Evolutionary conservation across 257 asterid species (phyloP).

Genomic region (Solanum gandarillasii): DNA sequence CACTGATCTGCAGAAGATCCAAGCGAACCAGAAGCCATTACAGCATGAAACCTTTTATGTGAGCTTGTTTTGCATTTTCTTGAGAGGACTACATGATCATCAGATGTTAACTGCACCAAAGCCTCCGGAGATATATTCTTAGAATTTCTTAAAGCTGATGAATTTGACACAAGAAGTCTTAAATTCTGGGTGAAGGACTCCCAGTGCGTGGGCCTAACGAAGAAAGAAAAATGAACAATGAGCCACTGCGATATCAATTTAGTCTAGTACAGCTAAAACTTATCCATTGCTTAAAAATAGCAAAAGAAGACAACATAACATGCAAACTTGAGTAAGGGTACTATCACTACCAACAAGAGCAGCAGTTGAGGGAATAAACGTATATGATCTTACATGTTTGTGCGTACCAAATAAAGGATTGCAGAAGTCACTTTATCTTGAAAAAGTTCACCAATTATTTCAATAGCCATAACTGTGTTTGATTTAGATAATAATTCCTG

Average conservation of each 20-base stretch:
- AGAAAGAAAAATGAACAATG: conserved; percentile 7
- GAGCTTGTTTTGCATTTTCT: conserved; percentile 69
- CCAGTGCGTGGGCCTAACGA: conserved; percentile 68
- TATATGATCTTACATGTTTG: conserved; percentile 65
- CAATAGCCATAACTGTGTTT: conserved; percentile 72
- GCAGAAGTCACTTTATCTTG: conserved; percentile 50
- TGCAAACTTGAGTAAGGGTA: not conserved
- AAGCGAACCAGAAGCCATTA: conserved; percentile 41
- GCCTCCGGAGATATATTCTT: conserved; percentile 62
- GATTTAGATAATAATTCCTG: conserved; percentile 52
- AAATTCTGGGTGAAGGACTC: conserved; percentile 57
- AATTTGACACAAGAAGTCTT: conserved; percentile 59
- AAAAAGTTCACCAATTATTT: conserved; percentile 76
- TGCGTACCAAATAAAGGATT: conserved; percentile 72
- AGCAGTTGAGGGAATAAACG: conserved; percentile 1
- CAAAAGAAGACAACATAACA: not conserved
- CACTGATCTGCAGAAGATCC: conserved; percentile 47
- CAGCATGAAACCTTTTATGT: conserved; percentile 51
- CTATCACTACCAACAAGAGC: not conserved
- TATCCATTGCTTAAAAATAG: not conserved
- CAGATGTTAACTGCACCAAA: conserved; percentile 72
- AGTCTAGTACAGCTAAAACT: not conserved
- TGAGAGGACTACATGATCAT: conserved; percentile 43
- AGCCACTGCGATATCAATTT: not conserved
- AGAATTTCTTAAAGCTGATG: conserved; percentile 68